Base-by-base conservation (phyloP, 305 asterid species). In the Rubia balearica region DNA sequence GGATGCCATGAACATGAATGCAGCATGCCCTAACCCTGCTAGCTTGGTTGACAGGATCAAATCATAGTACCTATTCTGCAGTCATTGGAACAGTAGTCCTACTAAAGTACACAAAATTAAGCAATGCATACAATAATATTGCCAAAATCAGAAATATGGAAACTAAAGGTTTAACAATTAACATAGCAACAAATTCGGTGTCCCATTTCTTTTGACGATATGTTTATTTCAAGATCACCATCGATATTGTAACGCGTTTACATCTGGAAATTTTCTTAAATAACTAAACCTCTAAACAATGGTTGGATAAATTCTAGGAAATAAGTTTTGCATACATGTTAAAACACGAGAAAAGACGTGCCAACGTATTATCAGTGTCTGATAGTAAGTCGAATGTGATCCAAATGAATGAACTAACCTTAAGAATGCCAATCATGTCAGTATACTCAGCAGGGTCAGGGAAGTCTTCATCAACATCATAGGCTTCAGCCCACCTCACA, bases 1-100 rank as follows among this genome's bases (percentile, higher is more conserved):
- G 24, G 84, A 82, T 7, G 96, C 76, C 95, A 91, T 82, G 71
- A 88, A 91, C 86, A 91, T 76, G 90, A 91, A 89, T n/a, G 92
- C 81, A 2, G 86, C 96, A 76, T 86, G 95, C 0, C 98, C 98
- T 6, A 91, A 45, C 72, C 96, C 96, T 3, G 98, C 96, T 27
- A 91, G 72, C 83, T 86, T 91, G 14, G 94, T 91, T 19, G 96
- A 89, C 65, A 91, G 75, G 62, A 91, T 75, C 94, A 86, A 81
- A 71, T 89, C 98, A 67, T 88, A 89, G 71, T 89, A 91, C 81
- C 92, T 91, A 56, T 51, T 73, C 93, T 91, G 92, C 84, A 83
- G 77, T 4, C 76, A 76, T 63, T 10, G 45, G 72, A 21, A 61
- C 72, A 79, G 5, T 62, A 41, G 38, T 36, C 69, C 70, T 41